Conservation (phyloP, 805 yeast species). For the Starmerella bombi region DNA sequence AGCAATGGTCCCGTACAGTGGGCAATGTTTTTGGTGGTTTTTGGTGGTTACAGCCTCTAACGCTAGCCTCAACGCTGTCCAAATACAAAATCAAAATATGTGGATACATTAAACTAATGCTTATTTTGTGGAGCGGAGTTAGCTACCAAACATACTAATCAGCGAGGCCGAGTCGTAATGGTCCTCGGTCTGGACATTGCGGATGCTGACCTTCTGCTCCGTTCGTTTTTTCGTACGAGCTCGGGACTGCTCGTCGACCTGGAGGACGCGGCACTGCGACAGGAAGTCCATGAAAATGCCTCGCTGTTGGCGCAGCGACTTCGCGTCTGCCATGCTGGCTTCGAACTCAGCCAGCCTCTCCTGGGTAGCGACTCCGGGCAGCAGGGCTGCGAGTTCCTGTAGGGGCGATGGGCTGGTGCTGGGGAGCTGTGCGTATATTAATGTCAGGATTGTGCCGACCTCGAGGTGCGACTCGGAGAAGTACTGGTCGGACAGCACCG, state of each 20-base stretch:
- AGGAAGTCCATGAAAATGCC: slow-evolving; percentile 65
- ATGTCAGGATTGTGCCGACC: slow-evolving; percentile 78
- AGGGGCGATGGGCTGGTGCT: slow-evolving; percentile 34
- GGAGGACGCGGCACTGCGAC: slow-evolving; percentile 40
- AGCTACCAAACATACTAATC: slow-evolving; percentile 19
- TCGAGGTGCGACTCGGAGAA: slow-evolving; percentile 81
- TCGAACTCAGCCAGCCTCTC: slow-evolving; percentile 54
- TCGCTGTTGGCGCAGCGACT: slow-evolving; percentile 65
- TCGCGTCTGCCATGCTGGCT: slow-evolving; percentile 44
- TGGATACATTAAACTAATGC: too few relatives aligned
- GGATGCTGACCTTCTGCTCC: slow-evolving; percentile 20
- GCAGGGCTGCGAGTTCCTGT: slow-evolving; percentile 27
- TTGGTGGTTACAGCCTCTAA: too few relatives aligned
- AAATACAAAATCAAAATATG: too few relatives aligned
- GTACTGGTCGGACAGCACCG: slow-evolving; percentile 57
- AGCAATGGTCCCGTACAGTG: too few relatives aligned
- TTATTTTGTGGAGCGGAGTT: too few relatives aligned
- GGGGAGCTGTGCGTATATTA: slow-evolving; percentile 55
- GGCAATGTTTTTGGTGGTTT: too few relatives aligned
- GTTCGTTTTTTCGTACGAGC: slow-evolving; percentile 22
- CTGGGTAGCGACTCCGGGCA: slow-evolving; percentile 25
- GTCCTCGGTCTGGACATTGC: slow-evolving; percentile 18
- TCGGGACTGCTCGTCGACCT: slow-evolving; percentile 26
- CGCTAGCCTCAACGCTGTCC: too few relatives aligned
- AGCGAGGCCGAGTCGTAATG: slow-evolving; percentile 21